phyloP scores from a whole-genome alignment of 164 flowering plant species.

The Santalum album region DNA sequence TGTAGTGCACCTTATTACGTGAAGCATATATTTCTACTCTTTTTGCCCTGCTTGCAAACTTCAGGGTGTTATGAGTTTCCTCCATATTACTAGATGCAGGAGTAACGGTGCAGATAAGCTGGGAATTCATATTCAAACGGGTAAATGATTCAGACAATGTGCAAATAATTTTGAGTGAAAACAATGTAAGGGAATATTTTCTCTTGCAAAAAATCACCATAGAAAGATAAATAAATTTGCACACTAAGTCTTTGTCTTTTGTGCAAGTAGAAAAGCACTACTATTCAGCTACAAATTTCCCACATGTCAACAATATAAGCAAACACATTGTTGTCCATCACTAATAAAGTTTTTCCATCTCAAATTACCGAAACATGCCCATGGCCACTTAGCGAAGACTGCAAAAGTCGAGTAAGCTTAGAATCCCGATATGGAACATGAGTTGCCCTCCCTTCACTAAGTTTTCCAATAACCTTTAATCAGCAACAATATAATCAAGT shows the following conservation, averaged over 20 bases:
- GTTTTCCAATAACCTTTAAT: conserved; percentile 90
- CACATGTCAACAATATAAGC: background rate
- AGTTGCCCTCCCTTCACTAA: conserved; percentile 93
- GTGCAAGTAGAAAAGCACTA: background rate
- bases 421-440: conserved; percentile 99
- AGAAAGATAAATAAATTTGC: background rate
- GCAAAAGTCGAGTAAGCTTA: conserved; percentile 94
- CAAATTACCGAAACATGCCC: conserved; percentile 91
- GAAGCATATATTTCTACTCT: conserved; percentile 94
- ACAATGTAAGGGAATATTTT: no score
- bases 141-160: no score
- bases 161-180: no score
- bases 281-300: background rate
- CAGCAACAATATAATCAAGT: conserved; percentile 13
- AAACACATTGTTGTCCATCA: background rate
- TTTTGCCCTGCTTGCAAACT: conserved; percentile 97
- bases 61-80: conserved; percentile 96
- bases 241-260: background rate
- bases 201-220: no score
- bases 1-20: conserved; percentile 63
- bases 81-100: conserved; percentile 98
- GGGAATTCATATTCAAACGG: conserved; percentile 14
- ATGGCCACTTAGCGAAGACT: conserved; percentile 92
- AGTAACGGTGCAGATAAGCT: conserved; percentile 98
- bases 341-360: background rate